Conservation (phyloP, 495 filamentous ascomycete genomes). For the Podospora anserina region DNA sequence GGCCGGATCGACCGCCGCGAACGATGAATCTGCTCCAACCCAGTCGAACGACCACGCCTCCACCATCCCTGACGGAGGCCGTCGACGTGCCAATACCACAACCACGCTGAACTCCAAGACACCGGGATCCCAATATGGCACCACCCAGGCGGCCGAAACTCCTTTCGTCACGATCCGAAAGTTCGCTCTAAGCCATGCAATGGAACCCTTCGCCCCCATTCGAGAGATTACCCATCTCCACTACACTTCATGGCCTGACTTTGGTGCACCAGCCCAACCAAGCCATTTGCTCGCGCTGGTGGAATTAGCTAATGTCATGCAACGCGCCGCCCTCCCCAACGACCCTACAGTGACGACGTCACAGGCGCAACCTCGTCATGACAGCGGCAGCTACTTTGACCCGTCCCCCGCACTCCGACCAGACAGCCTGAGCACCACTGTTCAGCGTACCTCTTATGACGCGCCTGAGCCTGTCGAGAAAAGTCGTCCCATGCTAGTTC, state of each 20-base stretch:
- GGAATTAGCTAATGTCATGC: constrained; percentile 72
- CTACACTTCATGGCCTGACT: constrained; percentile 93
- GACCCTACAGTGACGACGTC: constrained; percentile 20
- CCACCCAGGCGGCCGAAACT: constrained; percentile 41
- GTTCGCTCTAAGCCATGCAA: constrained; percentile 75
- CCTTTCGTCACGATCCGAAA: constrained; percentile 82
- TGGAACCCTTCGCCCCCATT: constrained; percentile 77
- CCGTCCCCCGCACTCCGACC: background rate
- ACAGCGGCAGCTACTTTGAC: background rate
- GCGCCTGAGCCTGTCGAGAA: constrained; percentile 53
- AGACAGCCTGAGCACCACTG: background rate
- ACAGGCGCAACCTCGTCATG: background rate
- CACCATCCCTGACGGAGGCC: constrained; percentile 25
- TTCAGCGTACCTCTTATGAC: constrained; percentile 33
- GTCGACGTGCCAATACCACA: constrained; percentile 46
- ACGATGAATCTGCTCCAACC: constrained; percentile 18
- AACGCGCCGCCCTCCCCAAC: constrained; percentile 41
- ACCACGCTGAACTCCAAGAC: constrained; percentile 32
- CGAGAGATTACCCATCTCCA: constrained; percentile 95
- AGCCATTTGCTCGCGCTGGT: constrained; percentile 80
- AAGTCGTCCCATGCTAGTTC: constrained; percentile 76
- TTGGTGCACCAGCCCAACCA: constrained; percentile 87
- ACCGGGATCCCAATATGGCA: constrained; percentile 5
- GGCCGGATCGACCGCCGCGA: constrained; percentile 19
- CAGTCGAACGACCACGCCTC: constrained; percentile 25